Conservation (phyloP, 257 asterid species). For the Fraxinus pennsylvanica region DNA sequence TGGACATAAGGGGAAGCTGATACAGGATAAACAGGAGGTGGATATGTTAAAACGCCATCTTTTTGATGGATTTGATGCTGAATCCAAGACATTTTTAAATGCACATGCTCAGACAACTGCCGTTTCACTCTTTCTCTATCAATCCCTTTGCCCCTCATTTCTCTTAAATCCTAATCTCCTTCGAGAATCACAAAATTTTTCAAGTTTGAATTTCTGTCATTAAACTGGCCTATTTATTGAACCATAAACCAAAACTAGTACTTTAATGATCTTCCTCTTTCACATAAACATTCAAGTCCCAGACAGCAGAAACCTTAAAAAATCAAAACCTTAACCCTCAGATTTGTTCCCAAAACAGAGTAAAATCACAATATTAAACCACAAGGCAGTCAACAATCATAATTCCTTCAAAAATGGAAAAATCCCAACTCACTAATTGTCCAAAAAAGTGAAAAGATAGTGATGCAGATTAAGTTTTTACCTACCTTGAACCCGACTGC, state of each 20-base stretch:
- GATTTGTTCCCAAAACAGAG: slow-evolving; percentile 20
- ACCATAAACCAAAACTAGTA: slow-evolving; percentile 16
- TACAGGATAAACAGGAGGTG: slow-evolving; percentile 45
- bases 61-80: slow-evolving; percentile 36
- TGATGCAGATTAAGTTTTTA: slow-evolving; percentile 47
- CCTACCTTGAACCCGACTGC: slow-evolving; percentile 60
- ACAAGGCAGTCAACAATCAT: slow-evolving; percentile 27
- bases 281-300: slow-evolving; percentile 17
- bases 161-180: background rate
- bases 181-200: background rate
- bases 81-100: slow-evolving; percentile 54
- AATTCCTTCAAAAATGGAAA: slow-evolving; percentile 28
- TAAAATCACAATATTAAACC: slow-evolving; percentile 22
- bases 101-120: slow-evolving; percentile 43
- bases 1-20: slow-evolving; percentile 42
- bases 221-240: slow-evolving; percentile 31
- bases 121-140: slow-evolving; percentile 17
- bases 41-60: slow-evolving; percentile 34
- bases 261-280: background rate
- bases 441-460: slow-evolving; percentile 40
- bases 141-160: slow-evolving; percentile 27
- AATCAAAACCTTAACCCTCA: slow-evolving; percentile 12
- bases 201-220: slow-evolving; percentile 35
- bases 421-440: slow-evolving; percentile 24
- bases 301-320: slow-evolving; percentile 10